Evolutionary conservation across 2,329 filamentous ascomycete species (phyloP).

Genomic region (Sporothrix inflata): DNA sequence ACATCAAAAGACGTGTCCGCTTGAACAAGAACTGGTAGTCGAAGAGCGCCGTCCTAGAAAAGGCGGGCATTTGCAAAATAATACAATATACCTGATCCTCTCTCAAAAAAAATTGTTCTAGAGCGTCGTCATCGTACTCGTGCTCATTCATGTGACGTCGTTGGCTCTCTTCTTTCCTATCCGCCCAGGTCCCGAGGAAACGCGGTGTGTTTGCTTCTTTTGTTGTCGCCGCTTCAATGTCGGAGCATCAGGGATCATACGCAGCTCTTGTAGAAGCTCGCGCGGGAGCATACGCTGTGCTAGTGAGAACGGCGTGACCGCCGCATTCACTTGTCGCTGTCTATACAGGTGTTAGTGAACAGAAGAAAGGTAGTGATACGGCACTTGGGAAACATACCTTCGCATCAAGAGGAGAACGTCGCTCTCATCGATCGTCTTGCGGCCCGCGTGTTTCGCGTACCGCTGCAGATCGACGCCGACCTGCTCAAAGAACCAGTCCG

Average conservation of each 20-base stretch:
- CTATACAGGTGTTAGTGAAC: constrained; percentile 40
- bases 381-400: constrained; percentile 60
- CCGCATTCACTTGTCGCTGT: constrained; percentile 73
- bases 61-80: background rate
- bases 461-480: constrained; percentile 76
- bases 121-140: no score
- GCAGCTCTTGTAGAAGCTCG: constrained; percentile 80
- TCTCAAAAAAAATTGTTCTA: constrained; percentile 32
- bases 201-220: background rate
- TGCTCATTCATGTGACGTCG: constrained; percentile 43
- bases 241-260: constrained; percentile 65
- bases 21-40: constrained; percentile 75
- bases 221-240: constrained; percentile 50
- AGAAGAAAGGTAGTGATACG: no score
- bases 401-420: constrained; percentile 83
- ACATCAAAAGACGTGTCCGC: constrained; percentile 72
- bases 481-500: constrained; percentile 93
- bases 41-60: background rate
- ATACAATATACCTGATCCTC: constrained; percentile 26
- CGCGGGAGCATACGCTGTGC: constrained; percentile 80
- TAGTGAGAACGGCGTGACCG: constrained; percentile 80
- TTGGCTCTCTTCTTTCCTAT: background rate
- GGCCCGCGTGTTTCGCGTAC: constrained; percentile 79
- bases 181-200: background rate
- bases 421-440: constrained; percentile 83